Percentiles rank a stretch among this genome's conserved stretches.
These are phyloP conservation scores for Obba rivulosa DNA, from an alignment of 768 basidiomycete genomes.

Conservation along the genomic window DNA sequence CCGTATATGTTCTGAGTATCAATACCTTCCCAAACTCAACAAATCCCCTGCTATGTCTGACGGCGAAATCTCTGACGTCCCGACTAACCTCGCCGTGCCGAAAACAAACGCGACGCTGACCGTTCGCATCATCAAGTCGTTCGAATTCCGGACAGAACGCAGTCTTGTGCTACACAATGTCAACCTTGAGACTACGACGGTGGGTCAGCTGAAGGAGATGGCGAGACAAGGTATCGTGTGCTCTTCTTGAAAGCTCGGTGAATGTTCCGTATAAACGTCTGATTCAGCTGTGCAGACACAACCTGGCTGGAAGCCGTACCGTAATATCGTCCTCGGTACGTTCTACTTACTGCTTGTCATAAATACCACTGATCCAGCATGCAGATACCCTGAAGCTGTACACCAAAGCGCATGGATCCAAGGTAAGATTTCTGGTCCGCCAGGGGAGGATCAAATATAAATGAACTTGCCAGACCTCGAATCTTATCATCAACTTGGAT, in stretches of 20 bases:
- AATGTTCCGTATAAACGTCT: background rate
- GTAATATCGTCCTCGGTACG: conserved; percentile 63
- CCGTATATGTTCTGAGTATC: too few species aligned
- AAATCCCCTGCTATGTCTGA: conserved; percentile 4
- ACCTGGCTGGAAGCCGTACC: conserved; percentile 87
- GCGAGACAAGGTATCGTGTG: conserved; percentile 55
- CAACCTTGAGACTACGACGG: conserved; percentile 75
- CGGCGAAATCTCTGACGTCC: conserved; percentile 34
- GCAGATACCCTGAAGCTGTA: conserved; percentile 93
- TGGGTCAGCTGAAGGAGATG: conserved; percentile 70
- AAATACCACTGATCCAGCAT: background rate
- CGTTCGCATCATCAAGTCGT: conserved; percentile 90
- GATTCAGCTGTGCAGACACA: conserved; percentile 62
- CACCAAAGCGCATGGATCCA: conserved; percentile 90
- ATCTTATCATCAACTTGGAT: conserved; percentile 96
- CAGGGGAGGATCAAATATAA: background rate
- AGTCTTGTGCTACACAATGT: conserved; percentile 79
- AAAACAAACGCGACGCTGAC: conserved; percentile 80
- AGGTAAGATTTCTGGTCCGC: conserved; percentile 46
- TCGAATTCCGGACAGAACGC: conserved; percentile 86
- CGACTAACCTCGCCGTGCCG: conserved; percentile 64
- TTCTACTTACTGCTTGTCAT: conserved; percentile 3
- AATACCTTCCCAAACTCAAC: too few species aligned
- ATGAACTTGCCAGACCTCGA: conserved; percentile 63
- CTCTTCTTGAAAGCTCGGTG: background rate